Evolutionary conservation across 768 basidiomycete genomes (phyloP), one percentile per base, ranked within the genome.

Genomic region (Lactifluus volemus): DNA sequence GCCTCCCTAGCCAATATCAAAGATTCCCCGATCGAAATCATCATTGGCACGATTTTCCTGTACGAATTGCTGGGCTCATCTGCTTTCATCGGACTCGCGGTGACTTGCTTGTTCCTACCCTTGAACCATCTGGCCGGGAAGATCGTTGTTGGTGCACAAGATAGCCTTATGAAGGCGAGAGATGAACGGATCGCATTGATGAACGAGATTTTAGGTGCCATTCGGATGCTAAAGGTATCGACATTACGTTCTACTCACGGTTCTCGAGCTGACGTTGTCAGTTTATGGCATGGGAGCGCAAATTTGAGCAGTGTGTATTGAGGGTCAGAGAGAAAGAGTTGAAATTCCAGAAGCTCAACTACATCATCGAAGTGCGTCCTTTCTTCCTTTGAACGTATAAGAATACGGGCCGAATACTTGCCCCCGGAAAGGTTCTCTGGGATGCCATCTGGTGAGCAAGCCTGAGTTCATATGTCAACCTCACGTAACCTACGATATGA

Each of bases 281-380:
- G 85, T 97, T 95, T 73, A 95, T 96, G 92, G 93, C 92, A 15
- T 86, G 85, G 93, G 93, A 97, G 71, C 84, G 93, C 29, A 91
- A 84, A 69, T 95, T 95, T 67, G 93, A 96, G 73, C 77, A 78
- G 25, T 79, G 79, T 10, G 84, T 94, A 0, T 71, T 88, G 55
- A 83, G 80, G 54, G 77, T 96, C 61, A 82, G 93, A 29, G 84
- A 84, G 47, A 86, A 84, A 65, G 93, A 97, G 71, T 76, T 97
- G 25, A 84, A 84, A 67, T 92, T 84, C 71, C 92, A 94, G 69
- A 85, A 82, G 66, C 72, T 91, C 51, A 97, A 92, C 72, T 98
- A 94, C 72, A 82, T 80, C 47, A 89, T 96, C 55, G 94, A 96
- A 75, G 84, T 85, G 50, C 44, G 70, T 19, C 30, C 42, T 51